A percentile compares a stretch with the other conserved stretches of the same genome.
Conservation (phyloP, 306 rosid genomes). For the Corylus americana region DNA sequence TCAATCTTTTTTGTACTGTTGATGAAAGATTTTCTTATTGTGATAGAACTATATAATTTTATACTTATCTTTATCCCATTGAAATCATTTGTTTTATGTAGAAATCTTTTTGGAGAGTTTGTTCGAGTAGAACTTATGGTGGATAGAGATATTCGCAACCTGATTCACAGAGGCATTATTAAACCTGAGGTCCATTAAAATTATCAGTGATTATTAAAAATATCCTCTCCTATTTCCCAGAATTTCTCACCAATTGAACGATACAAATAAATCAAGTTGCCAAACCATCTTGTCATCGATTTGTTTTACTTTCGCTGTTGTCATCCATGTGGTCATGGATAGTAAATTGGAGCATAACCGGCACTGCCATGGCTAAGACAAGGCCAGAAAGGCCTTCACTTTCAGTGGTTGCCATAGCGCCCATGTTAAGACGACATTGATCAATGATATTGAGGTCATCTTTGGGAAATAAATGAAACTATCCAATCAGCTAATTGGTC, state of each 20-base stretch:
- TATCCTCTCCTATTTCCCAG: too few species aligned
- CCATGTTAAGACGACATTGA: background rate
- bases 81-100: background rate
- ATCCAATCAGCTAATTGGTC: background rate
- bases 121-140: slow-evolving; percentile 5
- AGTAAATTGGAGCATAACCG: background rate
- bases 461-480: background rate
- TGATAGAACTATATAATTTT: background rate
- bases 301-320: background rate
- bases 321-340: background rate
- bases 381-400: background rate
- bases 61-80: background rate
- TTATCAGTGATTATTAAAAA: background rate
- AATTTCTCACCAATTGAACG: background rate
- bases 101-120: background rate
- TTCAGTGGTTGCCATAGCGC: background rate
- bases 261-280: background rate
- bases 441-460: background rate
- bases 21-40: slow-evolving; percentile 5
- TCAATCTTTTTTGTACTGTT: slow-evolving; percentile 1
- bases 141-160: background rate
- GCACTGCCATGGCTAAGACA: background rate
- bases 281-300: background rate
- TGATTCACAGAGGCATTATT: background rate
- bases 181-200: background rate